Evolutionary conservation across 2,329 filamentous ascomycete species (phyloP).

Genomic region (Trichoderma guizhouense): DNA sequence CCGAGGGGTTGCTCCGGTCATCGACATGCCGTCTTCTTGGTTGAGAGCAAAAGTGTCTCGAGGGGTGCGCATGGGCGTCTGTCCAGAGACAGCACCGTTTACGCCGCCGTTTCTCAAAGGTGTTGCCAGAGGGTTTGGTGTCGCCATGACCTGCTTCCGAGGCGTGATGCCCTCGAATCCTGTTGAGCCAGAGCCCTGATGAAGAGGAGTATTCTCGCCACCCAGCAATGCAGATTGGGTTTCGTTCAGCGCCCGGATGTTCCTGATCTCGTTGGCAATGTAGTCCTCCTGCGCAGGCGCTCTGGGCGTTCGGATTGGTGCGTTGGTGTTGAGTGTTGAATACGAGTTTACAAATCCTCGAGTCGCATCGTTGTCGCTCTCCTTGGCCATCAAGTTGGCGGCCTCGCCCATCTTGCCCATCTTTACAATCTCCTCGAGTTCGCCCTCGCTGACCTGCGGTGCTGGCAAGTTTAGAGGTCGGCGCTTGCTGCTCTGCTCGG

Average conservation of each 20-base stretch:
- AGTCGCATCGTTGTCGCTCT: constrained; percentile 80
- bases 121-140: constrained; percentile 92
- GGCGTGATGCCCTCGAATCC: constrained; percentile 85
- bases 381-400: constrained; percentile 70
- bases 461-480: constrained; percentile 77
- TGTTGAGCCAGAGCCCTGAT: constrained; percentile 77
- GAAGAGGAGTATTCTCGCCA: constrained; percentile 86
- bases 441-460: constrained; percentile 87
- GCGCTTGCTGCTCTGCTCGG: constrained; percentile 94
- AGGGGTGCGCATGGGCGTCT: constrained; percentile 83
- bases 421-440: constrained; percentile 97
- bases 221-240: constrained; percentile 91
- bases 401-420: constrained; percentile 94
- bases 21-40: constrained; percentile 61
- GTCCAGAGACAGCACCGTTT: constrained; percentile 65
- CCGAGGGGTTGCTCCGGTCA: constrained; percentile 70
- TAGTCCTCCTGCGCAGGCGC: constrained; percentile 91
- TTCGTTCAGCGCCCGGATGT: constrained; percentile 86
- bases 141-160: constrained; percentile 76
- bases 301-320: constrained; percentile 87
- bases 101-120: constrained; percentile 63
- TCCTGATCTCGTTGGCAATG: constrained; percentile 93
- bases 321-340: constrained; percentile 71
- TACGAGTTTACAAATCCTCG: constrained; percentile 86
- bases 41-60: constrained; percentile 87